Conservation (phyloP, 2,329 filamentous ascomycete species). For the Pseudogymnoascus sp. region DNA sequence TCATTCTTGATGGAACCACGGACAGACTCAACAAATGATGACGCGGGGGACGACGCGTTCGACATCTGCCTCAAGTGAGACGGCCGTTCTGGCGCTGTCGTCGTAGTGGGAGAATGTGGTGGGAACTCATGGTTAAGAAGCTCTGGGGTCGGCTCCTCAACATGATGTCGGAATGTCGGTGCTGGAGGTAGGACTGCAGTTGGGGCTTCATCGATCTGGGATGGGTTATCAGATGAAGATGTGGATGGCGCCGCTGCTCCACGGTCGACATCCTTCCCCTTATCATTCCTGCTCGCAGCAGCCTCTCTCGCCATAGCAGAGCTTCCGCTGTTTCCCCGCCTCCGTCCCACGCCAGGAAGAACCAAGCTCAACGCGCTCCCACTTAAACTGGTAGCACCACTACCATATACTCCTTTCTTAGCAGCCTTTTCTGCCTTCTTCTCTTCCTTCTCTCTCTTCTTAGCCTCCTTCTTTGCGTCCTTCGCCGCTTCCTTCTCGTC, state of each 20-base stretch:
- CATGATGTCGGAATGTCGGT: slow-evolving; percentile 5
- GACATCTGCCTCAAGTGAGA: slow-evolving; percentile 77
- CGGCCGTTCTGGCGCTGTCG: slow-evolving; percentile 47
- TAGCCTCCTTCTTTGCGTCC: slow-evolving; percentile 75
- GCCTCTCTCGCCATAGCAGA: slow-evolving; percentile 53
- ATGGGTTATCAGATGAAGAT: neutral
- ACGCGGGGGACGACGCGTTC: slow-evolving; percentile 75
- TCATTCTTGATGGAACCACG: slow-evolving; percentile 35
- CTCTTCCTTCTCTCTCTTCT: slow-evolving; percentile 64
- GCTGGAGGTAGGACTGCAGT: slow-evolving; percentile 14
- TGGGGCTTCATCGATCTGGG: slow-evolving; percentile 3
- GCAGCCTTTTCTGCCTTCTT: slow-evolving; percentile 47
- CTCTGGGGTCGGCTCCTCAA: slow-evolving; percentile 26
- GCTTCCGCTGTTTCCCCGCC: slow-evolving; percentile 49
- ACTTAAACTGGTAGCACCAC: slow-evolving; percentile 48
- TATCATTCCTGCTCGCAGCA: slow-evolving; percentile 42
- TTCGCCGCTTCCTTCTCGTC: slow-evolving; percentile 74
- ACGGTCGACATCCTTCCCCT: slow-evolving; percentile 65
- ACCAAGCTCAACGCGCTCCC: slow-evolving; percentile 58
- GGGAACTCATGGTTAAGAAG: slow-evolving; percentile 29
- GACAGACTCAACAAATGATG: slow-evolving; percentile 63
- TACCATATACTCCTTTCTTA: slow-evolving; percentile 46
- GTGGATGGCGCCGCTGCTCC: slow-evolving; percentile 12
- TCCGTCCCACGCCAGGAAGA: slow-evolving; percentile 38
- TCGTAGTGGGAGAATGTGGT: slow-evolving; percentile 34